Conservation (phyloP, 2,329 filamentous ascomycete species). For the Arthroderma uncinatum region DNA sequence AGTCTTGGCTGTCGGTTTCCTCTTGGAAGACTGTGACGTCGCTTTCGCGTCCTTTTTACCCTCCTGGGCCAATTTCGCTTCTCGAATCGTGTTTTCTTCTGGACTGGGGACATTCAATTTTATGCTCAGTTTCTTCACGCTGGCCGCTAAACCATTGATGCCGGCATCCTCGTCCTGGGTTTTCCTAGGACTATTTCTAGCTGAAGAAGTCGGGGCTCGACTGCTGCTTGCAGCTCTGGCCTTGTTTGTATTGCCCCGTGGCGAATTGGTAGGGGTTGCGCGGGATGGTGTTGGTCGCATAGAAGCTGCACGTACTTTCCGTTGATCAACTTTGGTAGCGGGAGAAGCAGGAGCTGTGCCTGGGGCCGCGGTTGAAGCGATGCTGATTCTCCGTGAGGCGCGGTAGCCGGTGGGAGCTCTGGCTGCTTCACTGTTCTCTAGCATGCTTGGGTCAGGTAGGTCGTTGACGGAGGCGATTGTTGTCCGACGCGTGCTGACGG, state of each 20-base stretch:
- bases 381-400: conserved; percentile 22
- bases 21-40: background rate
- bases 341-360: background rate
- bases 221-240: background rate
- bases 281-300: conserved; percentile 5
- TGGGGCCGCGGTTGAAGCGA: conserved; percentile 21
- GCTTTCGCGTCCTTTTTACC: conserved; percentile 23
- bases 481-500: conserved; percentile 43
- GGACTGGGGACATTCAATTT: conserved; percentile 48
- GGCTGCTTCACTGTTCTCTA: conserved; percentile 14
- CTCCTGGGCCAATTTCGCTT: conserved; percentile 33
- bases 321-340: background rate
- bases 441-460: conserved; percentile 27
- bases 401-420: conserved; percentile 8
- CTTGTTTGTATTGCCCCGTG: background rate
- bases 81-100: conserved; percentile 46
- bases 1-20: background rate
- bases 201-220: background rate
- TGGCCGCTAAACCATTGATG: conserved; percentile 39
- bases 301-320: background rate
- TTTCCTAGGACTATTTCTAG: background rate
- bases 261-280: background rate
- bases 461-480: conserved; percentile 49
- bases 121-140: conserved; percentile 44
- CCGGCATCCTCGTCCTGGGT: background rate